These are phyloP conservation scores for Apiospora aurea DNA, from an alignment of 2,329 filamentous ascomycete genomes.

Conservation along the genomic window DNA sequence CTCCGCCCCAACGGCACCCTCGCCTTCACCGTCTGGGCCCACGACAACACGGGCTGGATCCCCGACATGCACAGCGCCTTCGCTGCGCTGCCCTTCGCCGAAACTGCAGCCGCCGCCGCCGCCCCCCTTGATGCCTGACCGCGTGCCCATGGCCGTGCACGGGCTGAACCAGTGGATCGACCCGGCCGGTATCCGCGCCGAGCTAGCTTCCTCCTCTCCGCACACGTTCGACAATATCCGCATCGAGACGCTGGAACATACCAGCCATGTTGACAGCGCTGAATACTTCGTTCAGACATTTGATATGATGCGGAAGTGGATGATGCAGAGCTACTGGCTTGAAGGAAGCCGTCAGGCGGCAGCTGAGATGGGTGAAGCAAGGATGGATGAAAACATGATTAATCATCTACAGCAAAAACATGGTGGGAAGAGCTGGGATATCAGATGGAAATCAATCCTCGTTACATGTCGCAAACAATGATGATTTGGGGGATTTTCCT, in stretches of 20 bases:
- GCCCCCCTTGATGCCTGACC: conserved; percentile 9
- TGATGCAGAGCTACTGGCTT: not conserved
- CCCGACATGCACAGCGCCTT: conserved; percentile 12
- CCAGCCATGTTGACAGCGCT: not conserved
- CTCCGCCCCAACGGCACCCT: conserved; percentile 13
- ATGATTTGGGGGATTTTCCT: not conserved
- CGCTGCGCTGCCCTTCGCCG: not conserved
- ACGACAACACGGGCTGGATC: conserved; percentile 9
- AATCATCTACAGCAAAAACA: not conserved
- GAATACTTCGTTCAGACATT: not conserved
- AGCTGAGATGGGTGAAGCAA: not conserved
- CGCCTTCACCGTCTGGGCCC: conserved; percentile 22
- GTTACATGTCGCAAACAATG: not conserved
- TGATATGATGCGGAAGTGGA: not conserved
- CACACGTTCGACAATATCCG: not conserved
- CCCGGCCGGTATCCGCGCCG: not conserved
- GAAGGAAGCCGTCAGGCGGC: not conserved
- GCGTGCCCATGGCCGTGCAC: not conserved
- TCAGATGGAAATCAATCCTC: not conserved
- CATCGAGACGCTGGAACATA: not conserved
- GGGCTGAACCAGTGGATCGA: not conserved
- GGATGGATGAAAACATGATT: not conserved
- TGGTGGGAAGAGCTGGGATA: not conserved
- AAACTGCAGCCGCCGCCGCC: not conserved
- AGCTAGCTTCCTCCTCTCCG: not conserved